phyloP scores from a whole-genome alignment of 805 yeast species.

The Saccharomycopsis malanga region DNA sequence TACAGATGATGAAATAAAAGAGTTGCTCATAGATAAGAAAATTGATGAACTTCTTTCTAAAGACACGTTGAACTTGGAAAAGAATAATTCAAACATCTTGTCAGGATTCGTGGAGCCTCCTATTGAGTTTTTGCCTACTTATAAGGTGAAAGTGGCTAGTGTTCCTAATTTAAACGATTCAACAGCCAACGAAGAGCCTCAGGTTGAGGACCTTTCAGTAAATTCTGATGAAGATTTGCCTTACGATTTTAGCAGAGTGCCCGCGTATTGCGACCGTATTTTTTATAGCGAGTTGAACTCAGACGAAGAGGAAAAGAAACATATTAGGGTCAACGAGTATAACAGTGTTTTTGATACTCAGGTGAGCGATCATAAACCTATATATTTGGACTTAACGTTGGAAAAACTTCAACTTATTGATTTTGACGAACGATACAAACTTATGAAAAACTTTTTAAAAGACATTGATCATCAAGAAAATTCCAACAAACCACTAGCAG shows the following conservation, averaged over 20 bases:
- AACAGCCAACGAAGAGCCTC: background rate
- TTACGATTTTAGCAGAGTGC: slow-evolving; percentile 35
- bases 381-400: slow-evolving; percentile 31
- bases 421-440: slow-evolving; percentile 29
- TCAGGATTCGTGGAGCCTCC: slow-evolving; percentile 41
- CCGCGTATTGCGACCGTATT: slow-evolving; percentile 57
- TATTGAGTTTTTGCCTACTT: slow-evolving; percentile 48
- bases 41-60: slow-evolving; percentile 32
- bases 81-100: slow-evolving; percentile 31
- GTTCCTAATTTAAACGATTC: background rate
- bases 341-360: slow-evolving; percentile 24
- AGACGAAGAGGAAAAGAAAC: slow-evolving; percentile 26
- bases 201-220: slow-evolving; percentile 12
- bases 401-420: slow-evolving; percentile 33
- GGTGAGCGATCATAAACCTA: slow-evolving; percentile 54
- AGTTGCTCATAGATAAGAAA: slow-evolving; percentile 28
- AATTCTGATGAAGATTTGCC: slow-evolving; percentile 23
- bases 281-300: slow-evolving; percentile 31
- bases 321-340: slow-evolving; percentile 26
- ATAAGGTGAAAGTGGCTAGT: slow-evolving; percentile 31
- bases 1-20: slow-evolving; percentile 22
- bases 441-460: slow-evolving; percentile 34
- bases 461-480: slow-evolving; percentile 40
- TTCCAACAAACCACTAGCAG: slow-evolving; percentile 34
- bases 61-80: slow-evolving; percentile 39